Evolutionary conservation across 2,329 filamentous ascomycete species (phyloP), one percentile per base, ranked within the genome.

Genomic region (Pseudopyrenochaeta lycopersici): DNA sequence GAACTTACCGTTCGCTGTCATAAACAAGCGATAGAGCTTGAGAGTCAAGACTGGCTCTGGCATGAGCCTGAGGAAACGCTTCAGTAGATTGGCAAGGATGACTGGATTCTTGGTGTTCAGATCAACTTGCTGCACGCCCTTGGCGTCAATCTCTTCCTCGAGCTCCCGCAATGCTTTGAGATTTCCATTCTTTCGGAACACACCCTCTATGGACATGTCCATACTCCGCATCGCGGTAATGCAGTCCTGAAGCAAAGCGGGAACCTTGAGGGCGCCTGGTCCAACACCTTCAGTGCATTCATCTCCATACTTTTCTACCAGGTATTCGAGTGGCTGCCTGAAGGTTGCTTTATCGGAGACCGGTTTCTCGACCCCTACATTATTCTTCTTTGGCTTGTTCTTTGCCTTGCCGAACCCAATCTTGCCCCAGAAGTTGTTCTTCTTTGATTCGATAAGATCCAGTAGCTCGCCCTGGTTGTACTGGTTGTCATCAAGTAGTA

Each of bases 101-200:
- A 99, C 92, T 1, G 96, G 93, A 52, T 89, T 93, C 73, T 97
- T 92, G 60, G 90, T 88, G 68, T 88, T 90, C 67, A 98, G 85
- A 72, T 96, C 92, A 50, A 97, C 88, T 49, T 89, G 86, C 62
- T 96, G 92, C 55, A 90, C 91, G 36, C 92, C 94, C 48, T 92
- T 89, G 39, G 86, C 86, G 74, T 99, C 95, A 60, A 99, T 92
- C 65, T 88, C 83, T 50, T 96, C 91, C 33, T 92, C 89, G 6
- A 96, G 82, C 57, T 97, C 93, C 64, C 90, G 91, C 39, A 97
- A 83, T 64, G 93, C 91, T 76, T 95, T 94, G 79, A 99, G 97
- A 76, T 98, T 99, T 66, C 95, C 95, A 69, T 98, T 99, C 84
- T 99, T 99, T 66, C 95, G 88, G 85, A 99, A 99, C 18, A 99